phyloP scores from a whole-genome alignment of 148 eudicot species.

The Vaccinium macrocarpon region DNA sequence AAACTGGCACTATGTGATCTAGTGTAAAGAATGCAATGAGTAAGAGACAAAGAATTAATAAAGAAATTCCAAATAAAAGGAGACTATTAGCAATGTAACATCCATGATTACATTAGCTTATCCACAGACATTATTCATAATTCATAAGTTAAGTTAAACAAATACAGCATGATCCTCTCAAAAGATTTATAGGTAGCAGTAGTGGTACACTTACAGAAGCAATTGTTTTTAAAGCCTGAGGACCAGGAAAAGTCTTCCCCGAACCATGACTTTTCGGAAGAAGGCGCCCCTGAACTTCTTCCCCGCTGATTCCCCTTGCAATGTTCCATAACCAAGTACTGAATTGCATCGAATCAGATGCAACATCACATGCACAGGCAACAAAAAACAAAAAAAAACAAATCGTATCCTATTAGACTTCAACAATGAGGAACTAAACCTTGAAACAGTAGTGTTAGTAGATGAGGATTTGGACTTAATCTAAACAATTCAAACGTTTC shows the following conservation, averaged over 20 bases:
- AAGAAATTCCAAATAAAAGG: not conserved
- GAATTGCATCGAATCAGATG: conserved; percentile 19
- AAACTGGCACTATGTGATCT: not conserved
- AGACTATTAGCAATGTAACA: not conserved
- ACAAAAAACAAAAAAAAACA: not conserved
- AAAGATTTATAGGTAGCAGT: conserved; percentile 2
- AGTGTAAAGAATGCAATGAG: not conserved
- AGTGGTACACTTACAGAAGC: conserved; percentile 44
- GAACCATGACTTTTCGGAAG: conserved; percentile 94
- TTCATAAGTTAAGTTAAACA: conserved; percentile 17
- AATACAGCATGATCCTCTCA: not conserved
- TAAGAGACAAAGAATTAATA: not conserved
- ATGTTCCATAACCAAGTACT: conserved; percentile 97
- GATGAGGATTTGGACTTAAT: not conserved
- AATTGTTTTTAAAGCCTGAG: conserved; percentile 55
- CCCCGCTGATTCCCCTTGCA: conserved; percentile 86
- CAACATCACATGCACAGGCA: not conserved
- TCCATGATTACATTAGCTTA: not conserved
- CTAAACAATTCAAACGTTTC: not conserved
- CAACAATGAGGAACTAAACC: not conserved
- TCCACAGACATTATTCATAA: conserved; percentile 1
- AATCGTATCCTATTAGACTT: not conserved
- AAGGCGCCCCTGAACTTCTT: conserved; percentile 83
- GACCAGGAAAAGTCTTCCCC: conserved; percentile 91
- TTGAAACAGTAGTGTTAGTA: not conserved